Base-by-base conservation (phyloP, 768 basidiomycete genomes). In the Tylopilus intermedius region DNA sequence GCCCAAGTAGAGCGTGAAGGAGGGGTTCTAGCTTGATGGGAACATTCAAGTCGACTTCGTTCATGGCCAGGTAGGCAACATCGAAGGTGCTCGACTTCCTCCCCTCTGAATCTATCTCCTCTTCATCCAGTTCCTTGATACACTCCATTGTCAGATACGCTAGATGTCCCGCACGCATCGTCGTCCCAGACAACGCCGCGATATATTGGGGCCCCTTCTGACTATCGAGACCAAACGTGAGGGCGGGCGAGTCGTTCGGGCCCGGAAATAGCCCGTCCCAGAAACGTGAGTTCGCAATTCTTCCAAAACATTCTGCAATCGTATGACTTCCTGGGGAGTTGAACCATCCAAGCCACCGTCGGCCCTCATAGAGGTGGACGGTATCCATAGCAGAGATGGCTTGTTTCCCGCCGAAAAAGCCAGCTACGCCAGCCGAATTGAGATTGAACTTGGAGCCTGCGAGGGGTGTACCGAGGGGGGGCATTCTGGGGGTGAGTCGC, bases 391-490 rank as follows among this genome's bases (percentile, higher is more conserved):
- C 68, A 9, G 67, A 56, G 35, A 73, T 59, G 10, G 72, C 70
- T 45, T 70, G 71, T 26, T 73, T 58, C 2, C 71, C 72, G 0
- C 72, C 72, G 5, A 72, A 71, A 29, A 73, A 65, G 9, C 69
- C 71, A 9, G 70, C 71, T 8, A 72, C 60, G 2, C 67, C 72
- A 13, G 67, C 58, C 1, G 64, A 45, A 22, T 72, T 60, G 39
- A 40, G 39, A 13, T 5, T 40, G 21, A 40, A 40, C 10, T 22
- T 40, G 2, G n/a, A 2, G 11, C 22, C 1, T 9, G 8, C 2
- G 9, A 40, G 21, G 11, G 39, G 39, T 11, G 3, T 9, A 6
- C 2, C 0, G 21, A 40, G 18, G 39, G 21, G 18, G 18, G 39
- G 39, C 39, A 40, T 40, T 38, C n/a, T 15, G 3, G 37, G 37